A percentile compares a stretch with the other conserved stretches of the same genome.
Evolutionary conservation across 768 basidiomycete genomes (phyloP).

Genomic region (Termitomyces titanicus): DNA sequence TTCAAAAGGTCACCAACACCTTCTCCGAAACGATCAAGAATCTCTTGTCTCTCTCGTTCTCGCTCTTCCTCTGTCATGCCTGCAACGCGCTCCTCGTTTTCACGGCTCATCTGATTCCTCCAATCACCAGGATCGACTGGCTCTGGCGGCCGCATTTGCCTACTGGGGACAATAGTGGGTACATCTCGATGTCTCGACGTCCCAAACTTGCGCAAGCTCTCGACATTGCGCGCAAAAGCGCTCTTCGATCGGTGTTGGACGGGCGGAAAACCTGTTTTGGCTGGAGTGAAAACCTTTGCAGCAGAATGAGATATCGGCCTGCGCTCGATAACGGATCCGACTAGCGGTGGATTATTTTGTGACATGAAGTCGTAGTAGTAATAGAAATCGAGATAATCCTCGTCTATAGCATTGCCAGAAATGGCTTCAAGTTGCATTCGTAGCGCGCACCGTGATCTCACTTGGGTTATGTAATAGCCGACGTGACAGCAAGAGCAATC

Average conservation of each 20-base stretch:
- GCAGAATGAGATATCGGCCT: constrained; percentile 26
- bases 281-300: constrained; percentile 24
- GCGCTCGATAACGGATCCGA: constrained; percentile 50
- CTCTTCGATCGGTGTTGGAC: constrained; percentile 66
- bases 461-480: background rate
- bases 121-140: constrained; percentile 34
- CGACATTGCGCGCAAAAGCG: constrained; percentile 51
- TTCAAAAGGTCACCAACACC: constrained; percentile 60
- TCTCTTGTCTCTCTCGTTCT: constrained; percentile 58
- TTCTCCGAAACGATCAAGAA: constrained; percentile 70
- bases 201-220: constrained; percentile 27
- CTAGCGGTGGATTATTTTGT: constrained; percentile 17
- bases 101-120: constrained; percentile 55
- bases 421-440: background rate
- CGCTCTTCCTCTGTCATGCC: constrained; percentile 71
- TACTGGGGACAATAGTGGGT: constrained; percentile 22
- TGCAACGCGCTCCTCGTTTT: constrained; percentile 62
- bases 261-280: constrained; percentile 55
- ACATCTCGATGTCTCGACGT: constrained; percentile 20
- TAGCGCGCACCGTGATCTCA: no score
- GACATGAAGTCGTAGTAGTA: constrained; percentile 17
- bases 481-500: no score
- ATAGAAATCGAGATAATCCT: background rate
- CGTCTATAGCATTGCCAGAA: background rate
- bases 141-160: background rate